Percentiles rank a stretch among this genome's conserved stretches.
phyloP scores from a whole-genome alignment of 352 stramenopile genomes.

The Elongisporangium undulatum region DNA sequence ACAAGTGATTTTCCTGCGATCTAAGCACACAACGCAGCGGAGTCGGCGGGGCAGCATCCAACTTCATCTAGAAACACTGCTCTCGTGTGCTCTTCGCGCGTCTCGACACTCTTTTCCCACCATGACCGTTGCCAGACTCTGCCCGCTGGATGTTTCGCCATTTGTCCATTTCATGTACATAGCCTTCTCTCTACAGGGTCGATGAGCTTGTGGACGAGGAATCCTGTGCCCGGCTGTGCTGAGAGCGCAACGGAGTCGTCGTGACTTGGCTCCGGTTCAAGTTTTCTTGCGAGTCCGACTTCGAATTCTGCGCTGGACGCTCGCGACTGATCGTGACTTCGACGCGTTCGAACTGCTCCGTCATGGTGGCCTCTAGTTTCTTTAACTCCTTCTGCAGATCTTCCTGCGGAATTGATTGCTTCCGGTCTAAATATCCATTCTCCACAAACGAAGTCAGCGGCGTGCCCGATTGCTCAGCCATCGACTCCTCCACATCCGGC shows the following conservation, averaged over 20 bases:
- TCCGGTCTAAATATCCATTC: conserved; percentile 51
- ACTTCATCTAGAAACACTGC: background rate
- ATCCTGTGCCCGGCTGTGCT: conserved; percentile 23
- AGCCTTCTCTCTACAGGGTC: background rate
- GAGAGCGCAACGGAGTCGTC: conserved; percentile 5
- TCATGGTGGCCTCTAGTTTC: conserved; percentile 62
- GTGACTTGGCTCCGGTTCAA: background rate
- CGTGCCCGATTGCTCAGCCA: conserved; percentile 45
- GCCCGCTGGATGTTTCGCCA: background rate
- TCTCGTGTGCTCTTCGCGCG: background rate
- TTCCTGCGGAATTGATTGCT: conserved; percentile 21
- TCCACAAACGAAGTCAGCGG: conserved; percentile 83
- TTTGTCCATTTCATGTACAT: background rate
- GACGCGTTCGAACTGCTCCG: conserved; percentile 68
- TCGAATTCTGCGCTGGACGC: conserved; percentile 21
- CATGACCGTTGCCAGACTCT: background rate
- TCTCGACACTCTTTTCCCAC: background rate
- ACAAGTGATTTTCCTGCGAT: background rate
- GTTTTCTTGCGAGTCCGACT: background rate
- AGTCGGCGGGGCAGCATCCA: background rate
- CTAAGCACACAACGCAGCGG: background rate
- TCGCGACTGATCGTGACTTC: conserved; percentile 80
- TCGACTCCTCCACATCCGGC: conserved; percentile 10
- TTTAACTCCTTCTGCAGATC: conserved; percentile 63
- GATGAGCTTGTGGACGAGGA: conserved; percentile 27